phyloP scores from a whole-genome alignment of 306 rosid genomes.

The Sicyos edulis region DNA sequence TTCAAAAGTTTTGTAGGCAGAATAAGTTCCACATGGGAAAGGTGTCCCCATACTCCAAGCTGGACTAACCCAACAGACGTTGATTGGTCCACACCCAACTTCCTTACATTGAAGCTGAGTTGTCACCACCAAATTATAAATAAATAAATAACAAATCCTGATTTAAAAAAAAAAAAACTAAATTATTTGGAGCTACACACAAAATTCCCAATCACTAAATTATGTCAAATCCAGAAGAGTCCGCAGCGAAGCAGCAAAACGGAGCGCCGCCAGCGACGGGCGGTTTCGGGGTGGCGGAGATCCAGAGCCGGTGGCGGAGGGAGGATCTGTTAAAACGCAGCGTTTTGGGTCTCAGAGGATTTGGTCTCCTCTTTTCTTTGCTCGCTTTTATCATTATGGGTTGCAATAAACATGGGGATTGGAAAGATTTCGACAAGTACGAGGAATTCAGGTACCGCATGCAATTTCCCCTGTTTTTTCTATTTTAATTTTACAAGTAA shows the following conservation, averaged over 20 bases:
- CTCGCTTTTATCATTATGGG: slow-evolving; percentile 57
- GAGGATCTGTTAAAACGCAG: slow-evolving; percentile 61
- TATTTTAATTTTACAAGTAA: too few relatives aligned
- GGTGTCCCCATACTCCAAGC: background rate
- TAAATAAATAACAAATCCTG: background rate
- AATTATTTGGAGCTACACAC: background rate
- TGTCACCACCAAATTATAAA: background rate
- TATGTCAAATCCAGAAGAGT: slow-evolving; percentile 12
- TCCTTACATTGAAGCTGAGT: slow-evolving; percentile 7
- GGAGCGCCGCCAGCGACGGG: background rate
- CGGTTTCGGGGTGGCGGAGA: slow-evolving; percentile 19
- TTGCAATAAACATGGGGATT: slow-evolving; percentile 62
- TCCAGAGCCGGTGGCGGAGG: slow-evolving; percentile 62
- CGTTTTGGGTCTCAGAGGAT: slow-evolving; percentile 48
- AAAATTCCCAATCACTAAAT: background rate
- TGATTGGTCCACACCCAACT: slow-evolving; percentile 3
- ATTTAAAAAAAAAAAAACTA: background rate
- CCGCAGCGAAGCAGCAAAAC: background rate
- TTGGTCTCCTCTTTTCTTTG: slow-evolving; percentile 49
- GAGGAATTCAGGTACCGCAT: slow-evolving; percentile 54
- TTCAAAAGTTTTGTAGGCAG: background rate
- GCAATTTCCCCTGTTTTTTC: background rate
- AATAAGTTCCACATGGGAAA: background rate
- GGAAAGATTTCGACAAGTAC: slow-evolving; percentile 54
- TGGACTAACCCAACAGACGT: background rate